Evolutionary conservation across 2,329 filamentous ascomycete genomes (phyloP).

Genomic region (Botrytis aclada): DNA sequence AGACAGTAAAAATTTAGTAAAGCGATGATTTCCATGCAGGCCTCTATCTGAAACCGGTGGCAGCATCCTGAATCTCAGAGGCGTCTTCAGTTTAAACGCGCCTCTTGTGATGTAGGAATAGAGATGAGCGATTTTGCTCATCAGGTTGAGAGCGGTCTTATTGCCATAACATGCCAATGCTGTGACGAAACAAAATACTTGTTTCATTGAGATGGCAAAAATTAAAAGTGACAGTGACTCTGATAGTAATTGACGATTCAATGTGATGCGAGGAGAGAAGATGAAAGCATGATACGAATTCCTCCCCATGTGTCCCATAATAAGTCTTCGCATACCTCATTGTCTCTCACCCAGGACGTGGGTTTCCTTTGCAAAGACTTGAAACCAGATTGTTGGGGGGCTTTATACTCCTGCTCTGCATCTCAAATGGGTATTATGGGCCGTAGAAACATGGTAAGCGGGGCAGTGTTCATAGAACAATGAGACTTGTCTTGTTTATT

Average conservation of each 20-base stretch:
- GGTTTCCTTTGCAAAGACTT: neutral
- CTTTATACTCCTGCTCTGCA: neutral
- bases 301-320: neutral
- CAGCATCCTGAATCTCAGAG: neutral
- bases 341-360: neutral
- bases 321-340: neutral
- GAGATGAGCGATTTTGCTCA: neutral
- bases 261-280: neutral
- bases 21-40: too few species aligned
- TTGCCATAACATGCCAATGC: neutral
- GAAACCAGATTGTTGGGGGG: neutral
- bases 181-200: neutral
- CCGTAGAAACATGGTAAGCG: neutral
- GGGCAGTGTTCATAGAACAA: neutral
- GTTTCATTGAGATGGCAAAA: neutral
- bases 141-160: neutral
- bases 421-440: neutral
- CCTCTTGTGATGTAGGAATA: too few species aligned
- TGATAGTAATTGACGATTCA: neutral
- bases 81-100: accelerated
- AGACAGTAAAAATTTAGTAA: too few species aligned
- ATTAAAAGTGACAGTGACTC: neutral
- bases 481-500: neutral
- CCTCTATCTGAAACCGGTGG: neutral
- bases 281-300: neutral